Percentiles rank a stretch among this genome's conserved stretches.
phyloP scores from a whole-genome alignment of 352 stramenopile genomes.

The Pythium chondricola region DNA sequence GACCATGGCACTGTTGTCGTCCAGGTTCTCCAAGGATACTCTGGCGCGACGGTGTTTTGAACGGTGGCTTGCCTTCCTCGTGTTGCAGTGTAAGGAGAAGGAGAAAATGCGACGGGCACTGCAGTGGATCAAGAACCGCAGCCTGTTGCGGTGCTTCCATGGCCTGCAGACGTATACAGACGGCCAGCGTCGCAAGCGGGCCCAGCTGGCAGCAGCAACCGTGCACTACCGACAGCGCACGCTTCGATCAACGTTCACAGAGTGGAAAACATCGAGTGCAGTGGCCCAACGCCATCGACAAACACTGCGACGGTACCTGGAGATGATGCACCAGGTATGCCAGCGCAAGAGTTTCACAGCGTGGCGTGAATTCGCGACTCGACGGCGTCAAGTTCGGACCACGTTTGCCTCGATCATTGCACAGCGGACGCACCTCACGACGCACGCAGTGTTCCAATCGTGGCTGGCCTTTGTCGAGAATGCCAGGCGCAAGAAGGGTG shows the following conservation, averaged over 20 bases:
- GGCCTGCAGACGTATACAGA: not conserved
- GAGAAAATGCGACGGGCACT: conserved; percentile 12
- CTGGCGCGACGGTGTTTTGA: conserved; percentile 14
- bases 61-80: conserved; percentile 11
- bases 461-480: conserved; percentile 22
- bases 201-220: not conserved
- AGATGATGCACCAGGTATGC: conserved; percentile 27
- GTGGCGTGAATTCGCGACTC: conserved; percentile 25
- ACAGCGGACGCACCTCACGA: conserved; percentile 22
- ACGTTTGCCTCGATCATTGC: conserved; percentile 25
- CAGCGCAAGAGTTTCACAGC: conserved; percentile 32
- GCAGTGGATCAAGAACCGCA: conserved; percentile 6
- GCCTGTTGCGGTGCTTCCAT: conserved; percentile 8
- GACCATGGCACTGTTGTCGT: conserved; percentile 10
- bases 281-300: no score
- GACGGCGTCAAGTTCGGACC: conserved; percentile 11
- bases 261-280: no score
- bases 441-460: conserved; percentile 22
- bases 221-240: not conserved
- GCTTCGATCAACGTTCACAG: not conserved
- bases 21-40: conserved; percentile 13
- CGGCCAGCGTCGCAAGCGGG: not conserved
- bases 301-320: conserved; percentile 30
- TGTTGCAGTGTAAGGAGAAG: conserved; percentile 9
- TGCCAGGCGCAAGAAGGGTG: conserved; percentile 3